A percentile compares a stretch with the other conserved stretches of the same genome.
Evolutionary conservation across 2,329 filamentous ascomycete species (phyloP).

Genomic region (Alternaria sp.): DNA sequence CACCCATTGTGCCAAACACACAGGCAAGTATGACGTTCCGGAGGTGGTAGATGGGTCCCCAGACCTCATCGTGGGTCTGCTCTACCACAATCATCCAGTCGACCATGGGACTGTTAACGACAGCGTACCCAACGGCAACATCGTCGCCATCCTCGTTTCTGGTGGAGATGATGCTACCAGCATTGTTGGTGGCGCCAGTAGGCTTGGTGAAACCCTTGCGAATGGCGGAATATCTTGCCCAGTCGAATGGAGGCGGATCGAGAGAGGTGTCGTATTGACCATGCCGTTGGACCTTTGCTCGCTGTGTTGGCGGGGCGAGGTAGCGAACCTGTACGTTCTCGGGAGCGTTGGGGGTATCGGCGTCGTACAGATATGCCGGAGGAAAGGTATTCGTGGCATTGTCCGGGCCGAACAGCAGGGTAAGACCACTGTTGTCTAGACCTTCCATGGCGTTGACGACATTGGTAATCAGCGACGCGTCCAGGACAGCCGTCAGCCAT

Average conservation of each 20-base stretch:
- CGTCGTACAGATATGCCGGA: constrained; percentile 38
- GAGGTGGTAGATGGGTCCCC: constrained; percentile 75
- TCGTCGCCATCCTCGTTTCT: constrained; percentile 72
- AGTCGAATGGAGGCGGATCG: constrained; percentile 57
- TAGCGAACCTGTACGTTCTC: constrained; percentile 39
- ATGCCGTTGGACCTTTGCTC: constrained; percentile 32
- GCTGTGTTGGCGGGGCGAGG: constrained; percentile 42
- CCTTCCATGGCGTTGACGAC: constrained; percentile 72
- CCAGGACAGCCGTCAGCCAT: constrained; percentile 82
- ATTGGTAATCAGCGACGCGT: constrained; percentile 68
- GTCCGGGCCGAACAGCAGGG: constrained; percentile 73
- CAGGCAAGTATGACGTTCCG: constrained; percentile 82
- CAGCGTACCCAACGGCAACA: constrained; percentile 82
- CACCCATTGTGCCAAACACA: constrained; percentile 80
- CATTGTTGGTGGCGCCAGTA: constrained; percentile 64
- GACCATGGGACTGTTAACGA: constrained; percentile 70
- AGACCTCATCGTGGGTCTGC: constrained; percentile 75
- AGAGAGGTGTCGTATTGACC: constrained; percentile 32
- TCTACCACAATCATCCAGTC: constrained; percentile 87
- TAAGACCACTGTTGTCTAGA: constrained; percentile 71
- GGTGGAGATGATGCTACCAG: constrained; percentile 71
- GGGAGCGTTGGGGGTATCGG: constrained; percentile 25
- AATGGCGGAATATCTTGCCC: constrained; percentile 68
- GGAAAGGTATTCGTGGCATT: constrained; percentile 66
- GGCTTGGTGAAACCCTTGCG: constrained; percentile 64